These are phyloP conservation scores for Oenanthe javanica DNA, from an alignment of 140 eudicot species.

Conservation along the genomic window DNA sequence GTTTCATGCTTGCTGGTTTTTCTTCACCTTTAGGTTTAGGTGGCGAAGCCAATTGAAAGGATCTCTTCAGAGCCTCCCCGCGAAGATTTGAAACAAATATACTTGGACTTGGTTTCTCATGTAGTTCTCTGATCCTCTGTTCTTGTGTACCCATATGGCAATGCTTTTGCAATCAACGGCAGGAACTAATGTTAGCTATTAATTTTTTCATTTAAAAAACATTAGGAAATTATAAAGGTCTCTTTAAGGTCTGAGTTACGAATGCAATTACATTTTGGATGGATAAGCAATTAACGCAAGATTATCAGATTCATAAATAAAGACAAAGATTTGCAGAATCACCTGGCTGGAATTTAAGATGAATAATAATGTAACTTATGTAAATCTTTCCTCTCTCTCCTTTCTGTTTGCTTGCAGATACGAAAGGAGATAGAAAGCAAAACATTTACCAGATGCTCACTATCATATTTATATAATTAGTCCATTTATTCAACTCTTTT, in stretches of 20 bases:
- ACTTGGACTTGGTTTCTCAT: background rate
- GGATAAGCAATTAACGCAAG: background rate
- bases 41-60: background rate
- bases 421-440: conserved; percentile 2
- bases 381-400: background rate
- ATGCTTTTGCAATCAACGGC: background rate
- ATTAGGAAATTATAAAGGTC: background rate
- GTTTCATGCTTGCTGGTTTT: conserved; percentile 23
- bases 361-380: background rate
- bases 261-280: background rate
- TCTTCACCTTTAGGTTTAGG: conserved; percentile 13
- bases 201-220: background rate
- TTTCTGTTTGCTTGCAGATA: background rate
- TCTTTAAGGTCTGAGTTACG: background rate
- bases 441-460: background rate
- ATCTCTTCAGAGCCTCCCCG: background rate
- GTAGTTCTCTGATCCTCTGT: conserved; percentile 4
- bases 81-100: background rate
- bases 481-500: conserved; percentile 1
- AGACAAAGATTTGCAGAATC: background rate
- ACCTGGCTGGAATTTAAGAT: background rate
- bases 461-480: conserved; percentile 9
- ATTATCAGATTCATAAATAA: background rate
- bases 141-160: background rate
- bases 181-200: background rate